Evolutionary conservation across 805 yeast species (phyloP).

Genomic region (Jamesozyma hellenica): DNA sequence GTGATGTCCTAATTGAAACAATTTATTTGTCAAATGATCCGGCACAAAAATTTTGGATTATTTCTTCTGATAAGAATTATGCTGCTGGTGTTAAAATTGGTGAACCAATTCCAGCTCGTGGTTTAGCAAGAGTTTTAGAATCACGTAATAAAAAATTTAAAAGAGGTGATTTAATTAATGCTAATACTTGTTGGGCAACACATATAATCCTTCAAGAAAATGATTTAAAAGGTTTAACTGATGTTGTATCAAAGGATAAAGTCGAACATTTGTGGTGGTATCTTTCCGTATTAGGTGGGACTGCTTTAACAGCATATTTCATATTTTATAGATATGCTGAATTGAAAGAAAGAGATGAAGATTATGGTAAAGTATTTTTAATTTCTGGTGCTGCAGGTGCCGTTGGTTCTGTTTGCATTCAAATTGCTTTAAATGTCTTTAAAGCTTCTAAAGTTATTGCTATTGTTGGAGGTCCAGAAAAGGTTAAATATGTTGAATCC

Average conservation of each 20-base stretch:
- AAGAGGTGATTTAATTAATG: constrained; percentile 37
- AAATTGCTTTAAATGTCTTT: constrained; percentile 43
- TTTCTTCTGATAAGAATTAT: constrained; percentile 25
- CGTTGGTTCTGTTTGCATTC: constrained; percentile 54
- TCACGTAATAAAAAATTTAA: constrained; percentile 34
- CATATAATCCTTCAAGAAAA: constrained; percentile 30
- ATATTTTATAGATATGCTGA: constrained; percentile 44
- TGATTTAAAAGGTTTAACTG: not conserved
- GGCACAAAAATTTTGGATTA: constrained; percentile 50
- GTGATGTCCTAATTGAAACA: constrained; percentile 37
- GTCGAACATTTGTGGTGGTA: constrained; percentile 35
- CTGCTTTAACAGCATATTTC: constrained; percentile 53
- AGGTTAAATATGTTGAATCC: constrained; percentile 43
- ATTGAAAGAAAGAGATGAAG: constrained; percentile 31
- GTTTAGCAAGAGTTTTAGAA: constrained; percentile 41
- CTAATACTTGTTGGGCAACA: constrained; percentile 39
- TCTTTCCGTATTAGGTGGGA: constrained; percentile 43
- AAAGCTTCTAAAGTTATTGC: constrained; percentile 50
- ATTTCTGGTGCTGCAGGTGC: constrained; percentile 66
- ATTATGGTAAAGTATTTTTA: constrained; percentile 37
- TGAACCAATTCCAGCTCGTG: constrained; percentile 40
- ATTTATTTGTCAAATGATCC: constrained; percentile 49
- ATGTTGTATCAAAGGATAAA: constrained; percentile 9
- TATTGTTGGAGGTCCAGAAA: constrained; percentile 50
- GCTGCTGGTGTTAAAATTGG: constrained; percentile 30